Evolutionary conservation across 2,329 filamentous ascomycete species (phyloP), one percentile per base, ranked within the genome.

Genomic region (Diaporthe amygdali): DNA sequence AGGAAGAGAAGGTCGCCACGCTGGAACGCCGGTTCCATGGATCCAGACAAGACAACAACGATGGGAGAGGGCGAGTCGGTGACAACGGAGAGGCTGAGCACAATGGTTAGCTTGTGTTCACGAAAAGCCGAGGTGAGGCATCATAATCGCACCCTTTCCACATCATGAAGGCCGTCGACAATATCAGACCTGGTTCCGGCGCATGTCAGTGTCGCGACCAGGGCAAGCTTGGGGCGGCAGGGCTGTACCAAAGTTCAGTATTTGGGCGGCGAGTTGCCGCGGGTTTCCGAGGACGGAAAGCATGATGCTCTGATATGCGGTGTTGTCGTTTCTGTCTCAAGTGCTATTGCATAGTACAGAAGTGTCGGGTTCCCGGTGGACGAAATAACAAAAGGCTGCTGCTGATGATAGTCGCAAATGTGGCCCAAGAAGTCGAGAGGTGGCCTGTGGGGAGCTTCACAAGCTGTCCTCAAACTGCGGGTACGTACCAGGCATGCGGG

Each of bases 131-230:
- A 15, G 46, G 74, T n/a, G 5, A 10, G 20, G 9, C 10, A 27
- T 22, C 5, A 2, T n/a, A 12, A 7, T 12, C 52, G 17, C n/a
- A 70, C 70, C 70, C 71, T 66, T 73, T 73, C 71, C 85, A 73
- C 77, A 90, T 91, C 95, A 97, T 97, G 80, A 97, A 97, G 1
- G 95, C 95, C 1, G 94, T 96, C 12, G 93, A 95, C 64, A 97
- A 89, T 73, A 97, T 94, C 74, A 98, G 90, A 70, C 92, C 71
- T 73, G 52, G 20, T 17, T 22, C 8, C 7, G 15, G 20, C 30
- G 44, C 66, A 59, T 37, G 39, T 27, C 59, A 32, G 51, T 30
- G 27, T 63, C 52, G 51, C 70, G 27, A 49, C 12, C 12, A 44
- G n/a, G 59, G 14, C 44, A 44, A n/a, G 59, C 44, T 64, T 37